Conservation (phyloP, 805 yeast species). For the Ogataea philodendri region DNA sequence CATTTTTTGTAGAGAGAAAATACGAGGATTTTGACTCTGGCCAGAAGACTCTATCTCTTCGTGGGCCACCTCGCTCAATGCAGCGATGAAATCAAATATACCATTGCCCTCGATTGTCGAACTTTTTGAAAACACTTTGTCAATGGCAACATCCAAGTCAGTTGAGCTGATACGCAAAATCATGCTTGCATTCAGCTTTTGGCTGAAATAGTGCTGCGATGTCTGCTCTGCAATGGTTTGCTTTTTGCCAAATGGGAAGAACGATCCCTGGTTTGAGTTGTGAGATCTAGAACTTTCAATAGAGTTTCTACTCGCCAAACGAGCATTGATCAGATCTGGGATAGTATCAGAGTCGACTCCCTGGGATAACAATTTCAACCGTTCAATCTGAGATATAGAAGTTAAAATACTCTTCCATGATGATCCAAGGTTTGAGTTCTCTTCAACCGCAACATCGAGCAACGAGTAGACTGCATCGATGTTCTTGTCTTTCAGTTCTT, state of each 20-base stretch:
- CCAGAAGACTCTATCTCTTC: slow-evolving; percentile 92
- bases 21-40: slow-evolving; percentile 77
- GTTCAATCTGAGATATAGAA: slow-evolving; percentile 85
- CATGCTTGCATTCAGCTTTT: slow-evolving; percentile 57
- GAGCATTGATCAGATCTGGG: slow-evolving; percentile 82
- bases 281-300: slow-evolving; percentile 50
- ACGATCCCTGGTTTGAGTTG: slow-evolving; percentile 41
- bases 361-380: slow-evolving; percentile 81
- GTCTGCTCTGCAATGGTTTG: slow-evolving; percentile 65
- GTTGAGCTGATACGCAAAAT: slow-evolving; percentile 59
- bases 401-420: slow-evolving; percentile 86
- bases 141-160: slow-evolving; percentile 76
- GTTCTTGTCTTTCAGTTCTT: slow-evolving; percentile 75
- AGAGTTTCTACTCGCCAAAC: slow-evolving; percentile 55
- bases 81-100: slow-evolving; percentile 81
- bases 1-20: slow-evolving; percentile 90
- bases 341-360: slow-evolving; percentile 81
- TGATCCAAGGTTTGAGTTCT: slow-evolving; percentile 68
- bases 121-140: slow-evolving; percentile 82
- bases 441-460: slow-evolving; percentile 72
- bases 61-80: slow-evolving; percentile 78
- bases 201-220: slow-evolving; percentile 67
- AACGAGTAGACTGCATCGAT: slow-evolving; percentile 75
- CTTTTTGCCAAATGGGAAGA: slow-evolving; percentile 52
- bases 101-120: slow-evolving; percentile 77